Base-by-base conservation (phyloP, 164 flowering plant species). In the Piper betle region DNA sequence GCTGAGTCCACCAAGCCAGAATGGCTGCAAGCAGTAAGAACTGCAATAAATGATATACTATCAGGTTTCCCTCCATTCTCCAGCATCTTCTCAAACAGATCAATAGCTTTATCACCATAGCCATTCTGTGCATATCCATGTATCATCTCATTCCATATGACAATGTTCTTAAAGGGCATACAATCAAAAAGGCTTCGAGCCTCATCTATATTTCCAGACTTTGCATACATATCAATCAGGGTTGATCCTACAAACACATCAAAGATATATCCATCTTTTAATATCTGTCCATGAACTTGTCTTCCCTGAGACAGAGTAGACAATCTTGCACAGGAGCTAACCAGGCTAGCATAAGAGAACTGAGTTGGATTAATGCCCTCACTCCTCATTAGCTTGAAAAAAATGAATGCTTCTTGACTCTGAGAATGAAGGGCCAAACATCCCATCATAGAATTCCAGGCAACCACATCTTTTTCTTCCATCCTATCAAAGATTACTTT, bases 101-200 rank as follows among this genome's bases (percentile, higher is more conserved):
- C 43, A 66, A 91, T 72, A 62, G 94, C 88, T 66, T 80, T 72
- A 46, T 69, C 68, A 33, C 90, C 96, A 67, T 48, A 67, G 62
- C 97, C 97, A 69, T 78, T 83, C 63, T 84, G 94, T 25, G 94
- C 96, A 79, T 82, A 86, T 38, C 94, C 97, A 66, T 84, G 86
- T 64, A 91, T 84, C 87, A 91, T 86, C 70, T 84, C 93, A 71
- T 88, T 91, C 96, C 94, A 91, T 17, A 82, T 73, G 39, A 88
- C 84, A 54, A 70, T 76, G 70, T 77, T 82, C 67, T 75, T 86
- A 19, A 42, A 12, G 17, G 74, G 69, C 91, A 88, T 85, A 54
- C 43, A 20, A 68, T 86, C 76, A 64, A 91, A 88, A 64, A 77
- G 70, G 38, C 42, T 43, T 73, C 66, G n/a, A 2, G 91, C 94